Evolutionary conservation across 2,329 filamentous ascomycete genomes (phyloP), one percentile per base, ranked within the genome.

Genomic region (Xylaria digitata): DNA sequence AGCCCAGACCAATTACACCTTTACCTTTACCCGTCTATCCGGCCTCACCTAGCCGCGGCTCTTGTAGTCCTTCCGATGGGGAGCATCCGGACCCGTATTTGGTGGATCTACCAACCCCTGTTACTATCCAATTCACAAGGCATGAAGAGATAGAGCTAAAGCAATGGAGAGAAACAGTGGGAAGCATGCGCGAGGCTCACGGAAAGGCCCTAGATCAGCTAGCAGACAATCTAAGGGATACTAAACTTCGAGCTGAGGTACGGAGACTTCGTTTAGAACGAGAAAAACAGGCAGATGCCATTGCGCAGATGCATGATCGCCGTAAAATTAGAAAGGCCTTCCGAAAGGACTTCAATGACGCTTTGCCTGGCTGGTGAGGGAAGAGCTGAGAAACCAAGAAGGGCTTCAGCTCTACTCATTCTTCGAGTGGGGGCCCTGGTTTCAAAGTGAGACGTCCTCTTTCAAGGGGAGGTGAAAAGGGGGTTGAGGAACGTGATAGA

Each of bases 271-370:
- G 46, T 26, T 9, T 21, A 21, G 45, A 19, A 13, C 52, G 53
- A 4, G 40, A 58, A 26, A 34, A 48, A 5, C 34, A 58, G 9
- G 48, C 32, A 21, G 13, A 15, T 30, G 17, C 34, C 21, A 56
- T 63, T 23, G 58, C 37, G 1, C 23, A 45, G 37, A 46, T 59
- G 11, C 30, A 34, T 32, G 53, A 62, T 11, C 8, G 40, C 2
- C 46, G 63, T 9, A 13, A 13, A 8, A 58, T 59, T n/a, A 45
- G 58, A 8, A 57, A 43, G 46, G n/a, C 40, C 6, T 63, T 62
- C 32, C 23, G 58, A 17, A 37, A 23, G 23, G 63, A 66, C 26
- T 62, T 66, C 21, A 66, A 66, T 42, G 2, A 56, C 21, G 2
- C 23, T 6, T 9, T 57, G 9, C 21, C 11, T 0, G 61, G 53